Evolutionary conservation across 345 rosid species (phyloP).

Genomic region (Stellera chamaejasme): DNA sequence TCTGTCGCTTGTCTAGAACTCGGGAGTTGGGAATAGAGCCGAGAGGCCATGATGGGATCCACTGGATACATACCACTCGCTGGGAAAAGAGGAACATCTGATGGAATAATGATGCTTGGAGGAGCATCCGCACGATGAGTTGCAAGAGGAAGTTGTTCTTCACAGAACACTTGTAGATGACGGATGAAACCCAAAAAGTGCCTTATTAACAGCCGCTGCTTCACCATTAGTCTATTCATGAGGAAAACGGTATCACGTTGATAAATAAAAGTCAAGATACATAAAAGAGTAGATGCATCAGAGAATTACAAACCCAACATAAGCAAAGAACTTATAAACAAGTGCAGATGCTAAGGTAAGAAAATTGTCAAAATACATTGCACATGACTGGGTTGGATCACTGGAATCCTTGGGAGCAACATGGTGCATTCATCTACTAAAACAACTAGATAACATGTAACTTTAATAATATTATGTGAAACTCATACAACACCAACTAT

Average conservation of each 20-base stretch:
- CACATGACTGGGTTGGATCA: constrained; percentile 84
- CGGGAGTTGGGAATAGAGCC: constrained; percentile 54
- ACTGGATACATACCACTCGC: constrained; percentile 61
- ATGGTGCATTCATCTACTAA: too few species aligned
- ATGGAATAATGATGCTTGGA: constrained; percentile 78
- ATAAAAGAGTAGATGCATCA: not conserved
- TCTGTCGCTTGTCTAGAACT: constrained; percentile 54
- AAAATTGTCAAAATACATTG: constrained; percentile 89
- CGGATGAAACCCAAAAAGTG: constrained; percentile 77
- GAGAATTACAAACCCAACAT: too few species aligned
- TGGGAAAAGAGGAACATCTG: constrained; percentile 77
- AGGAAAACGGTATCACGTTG: not conserved
- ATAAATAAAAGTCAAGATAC: too few species aligned
- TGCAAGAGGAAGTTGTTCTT: constrained; percentile 83
- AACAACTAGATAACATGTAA: too few species aligned
- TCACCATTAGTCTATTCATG: constrained; percentile 68
- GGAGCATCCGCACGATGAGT: constrained; percentile 66
- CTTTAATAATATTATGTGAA: too few species aligned
- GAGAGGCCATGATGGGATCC: constrained; percentile 49
- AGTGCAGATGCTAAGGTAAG: constrained; percentile 39
- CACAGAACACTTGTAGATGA: constrained; percentile 73
- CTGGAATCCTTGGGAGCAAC: constrained; percentile 68
- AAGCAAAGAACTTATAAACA: not conserved
- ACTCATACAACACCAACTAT: too few species aligned
- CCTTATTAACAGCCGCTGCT: constrained; percentile 69